These are phyloP conservation scores for Arthrobotrys conoides DNA, from an alignment of 2,329 filamentous ascomycete species.

Conservation along the genomic window DNA sequence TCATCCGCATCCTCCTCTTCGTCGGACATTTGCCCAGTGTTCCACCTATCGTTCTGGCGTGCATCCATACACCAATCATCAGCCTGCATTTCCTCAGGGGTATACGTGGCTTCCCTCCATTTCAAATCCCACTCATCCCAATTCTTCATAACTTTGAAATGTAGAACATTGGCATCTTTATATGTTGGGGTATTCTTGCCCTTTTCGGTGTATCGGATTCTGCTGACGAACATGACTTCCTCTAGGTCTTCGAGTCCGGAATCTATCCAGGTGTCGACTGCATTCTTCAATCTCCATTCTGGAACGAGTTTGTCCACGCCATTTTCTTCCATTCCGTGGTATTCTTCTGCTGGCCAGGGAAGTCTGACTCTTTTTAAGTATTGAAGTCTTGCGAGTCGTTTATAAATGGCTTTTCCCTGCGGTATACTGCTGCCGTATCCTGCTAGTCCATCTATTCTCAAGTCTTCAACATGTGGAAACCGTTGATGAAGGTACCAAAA, in stretches of 20 bases:
- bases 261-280: constrained; percentile 20
- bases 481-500: constrained; percentile 33
- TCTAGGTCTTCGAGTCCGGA: constrained; percentile 28
- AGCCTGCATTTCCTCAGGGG: constrained; percentile 21
- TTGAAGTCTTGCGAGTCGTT: constrained; percentile 10
- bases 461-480: constrained; percentile 37
- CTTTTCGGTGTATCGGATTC: constrained; percentile 21
- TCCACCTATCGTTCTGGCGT: constrained; percentile 18
- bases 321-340: constrained; percentile 12
- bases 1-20: constrained; percentile 12
- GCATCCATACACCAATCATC: constrained; percentile 27
- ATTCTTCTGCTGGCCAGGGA: constrained; percentile 22
- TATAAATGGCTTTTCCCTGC: constrained; percentile 7
- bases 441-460: constrained; percentile 33
- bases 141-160: constrained; percentile 20
- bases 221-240: constrained; percentile 43
- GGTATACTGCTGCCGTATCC: constrained; percentile 10
- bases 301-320: constrained; percentile 16
- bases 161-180: constrained; percentile 17
- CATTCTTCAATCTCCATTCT: not conserved
- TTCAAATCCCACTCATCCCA: constrained; percentile 19
- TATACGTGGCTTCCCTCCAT: constrained; percentile 30
- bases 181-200: constrained; percentile 7
- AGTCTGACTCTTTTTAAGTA: constrained; percentile 30
- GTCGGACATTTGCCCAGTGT: constrained; percentile 11